Conservation (phyloP, 345 rosid species). For the Citrus hindsii region DNA sequence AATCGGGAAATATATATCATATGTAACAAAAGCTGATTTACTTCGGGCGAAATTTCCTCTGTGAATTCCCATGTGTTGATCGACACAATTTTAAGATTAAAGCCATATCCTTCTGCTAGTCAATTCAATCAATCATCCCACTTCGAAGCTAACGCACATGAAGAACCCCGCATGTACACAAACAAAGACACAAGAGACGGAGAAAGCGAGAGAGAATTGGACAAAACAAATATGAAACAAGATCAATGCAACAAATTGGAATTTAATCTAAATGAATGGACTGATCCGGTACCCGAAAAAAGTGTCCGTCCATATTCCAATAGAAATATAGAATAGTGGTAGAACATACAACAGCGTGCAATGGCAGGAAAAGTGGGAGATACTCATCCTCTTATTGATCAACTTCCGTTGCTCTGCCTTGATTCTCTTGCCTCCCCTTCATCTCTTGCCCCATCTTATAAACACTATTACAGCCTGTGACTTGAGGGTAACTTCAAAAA, state of each 20-base stretch:
- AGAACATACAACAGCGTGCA: constrained; percentile 26
- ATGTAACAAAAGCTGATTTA: too few relatives aligned
- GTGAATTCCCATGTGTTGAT: too few relatives aligned
- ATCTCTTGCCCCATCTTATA: constrained; percentile 25
- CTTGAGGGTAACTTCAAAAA: constrained; percentile 27
- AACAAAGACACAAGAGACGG: too few relatives aligned
- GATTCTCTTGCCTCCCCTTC: constrained; percentile 20
- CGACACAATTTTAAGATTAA: too few relatives aligned
- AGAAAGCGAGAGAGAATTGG: background rate
- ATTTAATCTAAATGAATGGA: constrained; percentile 19
- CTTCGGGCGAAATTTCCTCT: too few relatives aligned
- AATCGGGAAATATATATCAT: too few relatives aligned
- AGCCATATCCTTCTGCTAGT: background rate
- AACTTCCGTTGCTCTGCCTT: background rate
- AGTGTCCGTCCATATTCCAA: background rate
- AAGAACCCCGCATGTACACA: background rate
- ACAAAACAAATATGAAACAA: background rate
- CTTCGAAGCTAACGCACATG: background rate
- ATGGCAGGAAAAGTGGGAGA: constrained; percentile 21
- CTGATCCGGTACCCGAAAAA: constrained; percentile 10
- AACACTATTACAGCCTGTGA: constrained; percentile 22
- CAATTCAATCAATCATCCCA: background rate
- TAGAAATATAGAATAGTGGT: background rate
- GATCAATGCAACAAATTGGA: constrained; percentile 16
- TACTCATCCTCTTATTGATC: constrained; percentile 12